Percentiles rank a stretch among this genome's conserved stretches.
These are phyloP conservation scores for Oryza longistaminata DNA, from an alignment of 176 grass and related monocot genomes.

Conservation along the genomic window DNA sequence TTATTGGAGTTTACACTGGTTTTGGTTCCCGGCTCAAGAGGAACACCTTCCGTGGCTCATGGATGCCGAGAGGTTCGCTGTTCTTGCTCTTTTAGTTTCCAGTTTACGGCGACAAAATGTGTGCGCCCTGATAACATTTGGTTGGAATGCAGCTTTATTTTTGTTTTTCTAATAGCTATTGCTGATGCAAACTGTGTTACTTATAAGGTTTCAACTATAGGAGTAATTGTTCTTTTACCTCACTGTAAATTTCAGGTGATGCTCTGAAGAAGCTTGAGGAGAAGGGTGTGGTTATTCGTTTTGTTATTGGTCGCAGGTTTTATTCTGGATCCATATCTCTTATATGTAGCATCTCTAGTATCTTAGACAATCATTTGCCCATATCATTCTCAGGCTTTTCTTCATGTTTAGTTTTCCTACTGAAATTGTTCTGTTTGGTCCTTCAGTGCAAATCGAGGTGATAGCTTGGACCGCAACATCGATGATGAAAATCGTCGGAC, in stretches of 20 bases:
- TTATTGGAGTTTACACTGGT: constrained; percentile 95
- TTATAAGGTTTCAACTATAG: neutral
- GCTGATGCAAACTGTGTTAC: neutral
- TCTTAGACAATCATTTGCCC: constrained; percentile 8
- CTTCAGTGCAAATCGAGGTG: constrained; percentile 91
- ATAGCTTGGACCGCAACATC: constrained; percentile 95
- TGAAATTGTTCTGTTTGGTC: constrained; percentile 33
- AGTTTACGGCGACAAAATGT: neutral
- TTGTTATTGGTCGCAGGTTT: constrained; percentile 98
- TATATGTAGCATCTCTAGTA: constrained; percentile 15
- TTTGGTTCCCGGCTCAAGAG: constrained; percentile 90
- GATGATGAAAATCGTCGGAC: constrained; percentile 81
- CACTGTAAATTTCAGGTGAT: constrained; percentile 64
- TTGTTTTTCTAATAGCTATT: neutral
- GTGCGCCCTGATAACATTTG: neutral
- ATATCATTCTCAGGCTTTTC: neutral
- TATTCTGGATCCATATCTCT: constrained; percentile 35
- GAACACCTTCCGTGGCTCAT: constrained; percentile 79
- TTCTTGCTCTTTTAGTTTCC: neutral
- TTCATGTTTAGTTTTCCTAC: neutral
- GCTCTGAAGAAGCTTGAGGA: constrained; percentile 91
- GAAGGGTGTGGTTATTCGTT: constrained; percentile 86
- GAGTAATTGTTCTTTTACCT: constrained; percentile 32
- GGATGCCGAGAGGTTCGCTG: constrained; percentile 90
- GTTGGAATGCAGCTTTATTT: neutral